Conservation (phyloP, 306 rosid genomes). For the Fragaria ananassa region DNA sequence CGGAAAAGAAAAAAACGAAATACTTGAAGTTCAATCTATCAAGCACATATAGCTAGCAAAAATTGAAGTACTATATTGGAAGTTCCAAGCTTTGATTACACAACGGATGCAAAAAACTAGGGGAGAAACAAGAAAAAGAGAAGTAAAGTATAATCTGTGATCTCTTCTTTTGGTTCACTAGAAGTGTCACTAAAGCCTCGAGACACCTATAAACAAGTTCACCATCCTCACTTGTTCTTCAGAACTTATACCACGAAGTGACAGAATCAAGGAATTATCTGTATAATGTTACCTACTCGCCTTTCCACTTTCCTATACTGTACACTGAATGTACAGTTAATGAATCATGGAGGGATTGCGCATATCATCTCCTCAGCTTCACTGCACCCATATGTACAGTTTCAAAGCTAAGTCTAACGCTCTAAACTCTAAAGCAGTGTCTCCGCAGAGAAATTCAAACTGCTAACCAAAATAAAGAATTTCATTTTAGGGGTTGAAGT, state of each 20-base stretch:
- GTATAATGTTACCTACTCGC: background rate
- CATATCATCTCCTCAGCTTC: constrained; percentile 18
- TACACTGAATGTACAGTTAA: constrained; percentile 12
- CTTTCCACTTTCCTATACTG: background rate
- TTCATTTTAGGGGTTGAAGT: constrained; percentile 39
- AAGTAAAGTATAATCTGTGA: background rate
- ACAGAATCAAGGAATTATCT: constrained; percentile 1
- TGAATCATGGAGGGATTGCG: constrained; percentile 6
- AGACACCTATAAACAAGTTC: background rate
- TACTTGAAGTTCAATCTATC: background rate
- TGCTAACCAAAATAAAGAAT: background rate
- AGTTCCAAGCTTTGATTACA: background rate
- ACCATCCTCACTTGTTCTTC: background rate
- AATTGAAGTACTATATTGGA: background rate
- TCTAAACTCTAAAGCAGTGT: background rate
- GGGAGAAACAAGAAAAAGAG: background rate
- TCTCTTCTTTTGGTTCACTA: background rate
- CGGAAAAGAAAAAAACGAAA: no score
- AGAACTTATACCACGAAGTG: background rate
- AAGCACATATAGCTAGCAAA: background rate
- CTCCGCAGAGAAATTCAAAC: background rate
- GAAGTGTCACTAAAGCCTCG: background rate
- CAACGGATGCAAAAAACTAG: background rate
- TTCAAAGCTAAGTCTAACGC: background rate
- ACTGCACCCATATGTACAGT: background rate